Evolutionary conservation across 768 basidiomycete genomes (phyloP).

Genomic region (Rhodocollybia butyracea): DNA sequence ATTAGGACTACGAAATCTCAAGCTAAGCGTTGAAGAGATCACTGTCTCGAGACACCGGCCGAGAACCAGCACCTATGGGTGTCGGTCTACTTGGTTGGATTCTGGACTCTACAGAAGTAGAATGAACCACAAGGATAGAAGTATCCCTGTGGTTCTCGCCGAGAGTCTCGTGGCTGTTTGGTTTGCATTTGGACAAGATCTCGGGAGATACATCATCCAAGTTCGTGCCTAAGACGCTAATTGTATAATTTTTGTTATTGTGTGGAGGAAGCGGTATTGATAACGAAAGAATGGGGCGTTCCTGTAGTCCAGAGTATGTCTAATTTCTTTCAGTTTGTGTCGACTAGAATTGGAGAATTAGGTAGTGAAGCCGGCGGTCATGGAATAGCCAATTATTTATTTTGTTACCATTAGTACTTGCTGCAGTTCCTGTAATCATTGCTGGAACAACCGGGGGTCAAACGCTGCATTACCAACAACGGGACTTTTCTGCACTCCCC

Average conservation of each 20-base stretch:
- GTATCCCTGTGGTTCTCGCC: constrained; percentile 42
- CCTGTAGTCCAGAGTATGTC: constrained; percentile 61
- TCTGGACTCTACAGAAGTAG: constrained; percentile 39
- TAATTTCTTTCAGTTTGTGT: background rate
- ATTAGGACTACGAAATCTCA: constrained; percentile 38
- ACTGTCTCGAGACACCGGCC: constrained; percentile 27
- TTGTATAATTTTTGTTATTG: constrained; percentile 47
- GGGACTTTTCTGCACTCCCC: constrained; percentile 43
- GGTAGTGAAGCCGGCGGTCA: constrained; percentile 52
- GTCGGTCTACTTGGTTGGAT: constrained; percentile 59
- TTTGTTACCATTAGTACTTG: constrained; percentile 32
- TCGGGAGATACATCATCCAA: constrained; percentile 48
- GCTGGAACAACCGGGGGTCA: constrained; percentile 46
- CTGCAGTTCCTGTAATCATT: constrained; percentile 35
- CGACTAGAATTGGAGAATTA: constrained; percentile 12
- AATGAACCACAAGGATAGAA: constrained; percentile 29
- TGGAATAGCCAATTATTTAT: constrained; percentile 30
- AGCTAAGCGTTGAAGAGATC: constrained; percentile 28
- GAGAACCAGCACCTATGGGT: constrained; percentile 46
- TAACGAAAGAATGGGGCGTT: constrained; percentile 49
- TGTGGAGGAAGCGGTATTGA: constrained; percentile 41
- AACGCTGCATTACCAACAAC: constrained; percentile 35
- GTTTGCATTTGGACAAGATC: constrained; percentile 56
- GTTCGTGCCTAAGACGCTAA: constrained; percentile 37
- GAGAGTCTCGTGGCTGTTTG: constrained; percentile 50